Conservation (phyloP, 345 rosid species). For the rapeseed (Brassica napus) region DNA sequence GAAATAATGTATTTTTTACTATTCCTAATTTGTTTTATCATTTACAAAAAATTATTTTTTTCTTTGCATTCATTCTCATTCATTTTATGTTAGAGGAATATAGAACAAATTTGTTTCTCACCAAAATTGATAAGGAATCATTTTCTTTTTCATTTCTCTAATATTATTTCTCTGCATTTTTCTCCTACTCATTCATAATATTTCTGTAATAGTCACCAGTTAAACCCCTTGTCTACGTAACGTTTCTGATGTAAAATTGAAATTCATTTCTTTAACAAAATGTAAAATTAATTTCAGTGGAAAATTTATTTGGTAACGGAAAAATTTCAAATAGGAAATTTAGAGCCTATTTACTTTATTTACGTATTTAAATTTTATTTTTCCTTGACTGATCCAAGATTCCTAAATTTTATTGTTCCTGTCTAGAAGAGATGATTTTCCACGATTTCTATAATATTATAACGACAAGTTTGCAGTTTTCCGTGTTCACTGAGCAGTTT, state of each 20-base stretch:
- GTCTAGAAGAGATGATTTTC: conserved; percentile 6
- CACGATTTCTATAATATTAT: conserved; percentile 5
- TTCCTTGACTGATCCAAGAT: conserved; percentile 11
- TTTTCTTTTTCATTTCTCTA: too few relatives aligned
- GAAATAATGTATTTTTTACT: too few relatives aligned
- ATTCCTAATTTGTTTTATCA: too few relatives aligned
- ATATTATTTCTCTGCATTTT: too few relatives aligned
- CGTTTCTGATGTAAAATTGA: not conserved
- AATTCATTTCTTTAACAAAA: not conserved
- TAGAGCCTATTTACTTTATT: not conserved
- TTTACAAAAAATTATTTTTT: too few relatives aligned
- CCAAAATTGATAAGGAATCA: too few relatives aligned
- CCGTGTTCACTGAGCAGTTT: conserved; percentile 26
- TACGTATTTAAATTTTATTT: conserved; percentile 4
- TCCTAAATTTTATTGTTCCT: not conserved
- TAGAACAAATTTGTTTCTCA: too few relatives aligned
- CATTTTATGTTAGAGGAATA: too few relatives aligned
- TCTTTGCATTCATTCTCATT: too few relatives aligned
- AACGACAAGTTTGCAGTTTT: conserved; percentile 15
- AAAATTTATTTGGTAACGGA: not conserved
- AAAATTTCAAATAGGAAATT: not conserved
- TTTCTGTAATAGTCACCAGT: too few relatives aligned
- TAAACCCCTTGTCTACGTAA: not conserved
- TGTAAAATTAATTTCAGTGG: not conserved
- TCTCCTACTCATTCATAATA: too few relatives aligned